Conservation (phyloP, 2,329 filamentous ascomycete genomes). For the Paraconiothyrium sp. region DNA sequence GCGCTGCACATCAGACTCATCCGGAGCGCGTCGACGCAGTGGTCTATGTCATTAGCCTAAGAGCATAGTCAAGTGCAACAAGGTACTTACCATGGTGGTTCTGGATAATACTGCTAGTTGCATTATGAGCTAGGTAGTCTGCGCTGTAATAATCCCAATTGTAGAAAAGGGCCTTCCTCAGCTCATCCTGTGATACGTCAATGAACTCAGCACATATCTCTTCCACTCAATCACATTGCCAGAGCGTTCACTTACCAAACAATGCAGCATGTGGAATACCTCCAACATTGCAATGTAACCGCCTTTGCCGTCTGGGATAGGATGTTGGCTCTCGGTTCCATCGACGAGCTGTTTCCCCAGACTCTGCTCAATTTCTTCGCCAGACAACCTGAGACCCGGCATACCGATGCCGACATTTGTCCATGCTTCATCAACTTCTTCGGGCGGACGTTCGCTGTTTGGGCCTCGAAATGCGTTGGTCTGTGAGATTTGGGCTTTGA, state of each 20-base stretch:
- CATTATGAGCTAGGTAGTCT: background rate
- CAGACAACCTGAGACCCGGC: background rate
- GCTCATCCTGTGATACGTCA: background rate
- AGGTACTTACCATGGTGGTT: background rate
- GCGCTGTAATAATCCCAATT: background rate
- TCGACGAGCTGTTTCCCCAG: background rate
- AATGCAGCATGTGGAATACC: conserved; percentile 5
- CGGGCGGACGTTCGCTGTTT: background rate
- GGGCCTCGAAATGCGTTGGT: conserved; percentile 2
- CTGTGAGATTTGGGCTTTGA: background rate
- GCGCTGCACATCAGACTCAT: background rate
- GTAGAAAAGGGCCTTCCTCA: background rate
- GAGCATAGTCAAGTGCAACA: background rate
- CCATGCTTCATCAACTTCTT: conserved; percentile 1
- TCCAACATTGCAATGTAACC: conserved; percentile 3
- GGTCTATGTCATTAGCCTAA: background rate
- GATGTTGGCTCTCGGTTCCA: background rate
- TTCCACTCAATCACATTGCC: background rate
- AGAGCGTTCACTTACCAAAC: background rate
- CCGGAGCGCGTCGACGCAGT: background rate
- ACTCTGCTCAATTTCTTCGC: background rate
- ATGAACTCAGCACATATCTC: background rate
- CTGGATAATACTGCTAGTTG: background rate
- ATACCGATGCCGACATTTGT: background rate
- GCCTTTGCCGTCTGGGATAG: background rate